phyloP scores from a whole-genome alignment of 2,329 filamentous ascomycete genomes.

The Pseudohalonectria lignicola region DNA sequence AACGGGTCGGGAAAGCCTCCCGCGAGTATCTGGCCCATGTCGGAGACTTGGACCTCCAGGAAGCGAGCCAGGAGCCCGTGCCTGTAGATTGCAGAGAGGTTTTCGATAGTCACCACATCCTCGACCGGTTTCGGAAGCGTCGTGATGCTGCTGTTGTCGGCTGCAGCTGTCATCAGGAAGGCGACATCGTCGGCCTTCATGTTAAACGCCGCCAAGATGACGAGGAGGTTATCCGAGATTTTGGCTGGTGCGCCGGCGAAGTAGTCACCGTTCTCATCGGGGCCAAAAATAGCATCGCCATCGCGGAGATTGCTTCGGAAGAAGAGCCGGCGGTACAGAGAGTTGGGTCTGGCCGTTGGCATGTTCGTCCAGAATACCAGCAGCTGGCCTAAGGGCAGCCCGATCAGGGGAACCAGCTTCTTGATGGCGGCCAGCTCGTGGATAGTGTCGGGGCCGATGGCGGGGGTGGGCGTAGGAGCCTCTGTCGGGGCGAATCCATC shows the following conservation, averaged over 20 bases:
- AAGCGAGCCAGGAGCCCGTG: not conserved
- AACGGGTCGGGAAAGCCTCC: not conserved
- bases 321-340: not conserved
- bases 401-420: not conserved
- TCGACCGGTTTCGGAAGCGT: not conserved
- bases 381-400: not conserved
- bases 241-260: not conserved
- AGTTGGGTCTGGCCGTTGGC: not conserved
- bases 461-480: not conserved
- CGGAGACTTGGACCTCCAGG: not conserved
- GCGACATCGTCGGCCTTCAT: not conserved
- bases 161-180: not conserved
- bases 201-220: not conserved
- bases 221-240: not conserved
- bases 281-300: not conserved
- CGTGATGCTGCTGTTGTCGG: not conserved
- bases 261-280: not conserved
- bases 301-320: not conserved
- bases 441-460: not conserved
- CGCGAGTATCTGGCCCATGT: not conserved
- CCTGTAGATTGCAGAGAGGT: not conserved
- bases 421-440: not conserved
- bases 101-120: not conserved
- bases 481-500: no score
- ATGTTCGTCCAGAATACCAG: not conserved